Conservation (phyloP, 2,329 filamentous ascomycete species). For the Capronia epimyces region DNA sequence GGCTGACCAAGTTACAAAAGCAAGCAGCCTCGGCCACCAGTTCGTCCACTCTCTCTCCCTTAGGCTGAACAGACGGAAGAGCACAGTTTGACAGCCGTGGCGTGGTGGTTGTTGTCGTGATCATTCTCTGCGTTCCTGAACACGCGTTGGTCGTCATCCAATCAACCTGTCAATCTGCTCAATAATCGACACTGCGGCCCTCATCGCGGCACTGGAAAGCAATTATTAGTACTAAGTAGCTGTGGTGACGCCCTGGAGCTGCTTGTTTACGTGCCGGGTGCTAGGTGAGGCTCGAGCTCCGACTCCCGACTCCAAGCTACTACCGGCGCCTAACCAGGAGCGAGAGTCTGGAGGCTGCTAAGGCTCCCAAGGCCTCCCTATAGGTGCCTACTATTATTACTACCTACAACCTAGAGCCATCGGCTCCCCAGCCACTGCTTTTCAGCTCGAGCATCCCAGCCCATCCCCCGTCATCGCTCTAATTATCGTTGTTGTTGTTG, state of each 20-base stretch:
- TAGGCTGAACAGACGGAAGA: too few relatives aligned
- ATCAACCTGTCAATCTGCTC: neutral
- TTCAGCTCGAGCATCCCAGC: slow-evolving; percentile 11
- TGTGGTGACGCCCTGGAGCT: slow-evolving; percentile 2
- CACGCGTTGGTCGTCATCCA: neutral
- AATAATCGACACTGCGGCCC: neutral
- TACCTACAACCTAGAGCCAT: too few relatives aligned
- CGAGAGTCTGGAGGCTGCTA: neutral
- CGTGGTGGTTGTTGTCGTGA: neutral
- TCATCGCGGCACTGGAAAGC: too few relatives aligned
- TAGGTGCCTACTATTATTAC: too few relatives aligned
- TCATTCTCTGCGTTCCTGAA: neutral
- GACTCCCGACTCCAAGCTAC: neutral
- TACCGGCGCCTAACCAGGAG: neutral
- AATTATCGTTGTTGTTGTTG: slow-evolving; percentile 5
- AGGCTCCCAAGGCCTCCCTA: neutral
- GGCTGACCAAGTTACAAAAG: too few relatives aligned
- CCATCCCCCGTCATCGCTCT: slow-evolving; percentile 6
- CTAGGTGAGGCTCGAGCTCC: neutral
- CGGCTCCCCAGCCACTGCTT: slow-evolving; percentile 19
- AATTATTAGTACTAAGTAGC: neutral
- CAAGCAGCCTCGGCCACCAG: too few relatives aligned
- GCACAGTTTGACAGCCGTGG: neutral
- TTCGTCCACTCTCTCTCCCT: too few relatives aligned
- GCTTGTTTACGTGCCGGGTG: slow-evolving; percentile 11